Percentiles rank a stretch among this genome's conserved stretches.
Conservation (phyloP, 306 rosid species). For the Benincasa hispida region DNA sequence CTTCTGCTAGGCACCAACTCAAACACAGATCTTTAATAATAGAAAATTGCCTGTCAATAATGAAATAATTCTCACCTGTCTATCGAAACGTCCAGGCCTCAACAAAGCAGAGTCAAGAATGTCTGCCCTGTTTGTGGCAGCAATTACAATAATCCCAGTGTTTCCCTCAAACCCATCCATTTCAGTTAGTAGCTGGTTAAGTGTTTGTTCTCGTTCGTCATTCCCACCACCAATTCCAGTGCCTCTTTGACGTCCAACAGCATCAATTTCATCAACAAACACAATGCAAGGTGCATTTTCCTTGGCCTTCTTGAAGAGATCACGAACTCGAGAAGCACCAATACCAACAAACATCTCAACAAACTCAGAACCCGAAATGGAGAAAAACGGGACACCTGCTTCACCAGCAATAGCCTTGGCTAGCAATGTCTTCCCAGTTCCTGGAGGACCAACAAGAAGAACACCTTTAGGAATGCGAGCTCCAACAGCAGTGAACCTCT, state of each 20-base stretch:
- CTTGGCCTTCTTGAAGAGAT: conserved; percentile 96
- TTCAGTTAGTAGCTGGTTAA: conserved; percentile 95
- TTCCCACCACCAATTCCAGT: conserved; percentile 98
- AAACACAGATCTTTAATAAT: neutral
- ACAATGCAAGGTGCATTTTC: conserved; percentile 99
- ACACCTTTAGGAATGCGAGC: conserved; percentile 99
- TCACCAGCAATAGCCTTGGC: conserved; percentile 99
- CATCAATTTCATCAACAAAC: conserved; percentile 97
- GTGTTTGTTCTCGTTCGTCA: conserved; percentile 97
- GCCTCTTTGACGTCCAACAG: conserved; percentile 94
- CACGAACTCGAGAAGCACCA: conserved; percentile 97
- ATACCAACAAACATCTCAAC: conserved; percentile 99
- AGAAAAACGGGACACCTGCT: conserved; percentile 97
- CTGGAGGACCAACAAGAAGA: conserved; percentile 98
- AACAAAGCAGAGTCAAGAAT: conserved; percentile 91
- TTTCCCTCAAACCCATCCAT: conserved; percentile 99
- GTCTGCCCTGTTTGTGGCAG: conserved; percentile 99
- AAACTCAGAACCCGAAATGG: conserved; percentile 95
- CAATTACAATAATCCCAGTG: conserved; percentile 85
- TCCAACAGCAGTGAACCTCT: conserved; percentile 95
- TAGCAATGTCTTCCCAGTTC: conserved; percentile 90
- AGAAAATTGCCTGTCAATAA: neutral
- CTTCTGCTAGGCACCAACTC: neutral
- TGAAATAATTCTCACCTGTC: conserved; percentile 43
- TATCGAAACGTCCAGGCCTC: conserved; percentile 92